Evolutionary conservation across 1,139 yeast genomes (phyloP), one percentile per base, ranked within the genome.

Genomic region (Debaryomyces nepalensis): DNA sequence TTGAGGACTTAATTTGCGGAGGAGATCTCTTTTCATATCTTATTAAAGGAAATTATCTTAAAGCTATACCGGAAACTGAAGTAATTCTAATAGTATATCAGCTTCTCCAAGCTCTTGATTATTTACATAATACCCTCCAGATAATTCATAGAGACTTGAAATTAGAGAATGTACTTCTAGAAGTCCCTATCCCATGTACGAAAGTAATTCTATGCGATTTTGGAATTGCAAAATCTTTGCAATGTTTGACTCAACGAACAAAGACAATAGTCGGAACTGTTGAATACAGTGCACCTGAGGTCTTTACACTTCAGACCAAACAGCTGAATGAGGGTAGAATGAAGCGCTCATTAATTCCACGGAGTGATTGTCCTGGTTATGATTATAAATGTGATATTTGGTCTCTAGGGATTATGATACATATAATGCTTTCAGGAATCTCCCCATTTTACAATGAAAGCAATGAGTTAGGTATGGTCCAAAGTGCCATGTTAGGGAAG

Each of bases 271-370:
- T 81, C 1, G 89, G 89, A 1, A 82, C 88, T 0, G 79, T 83
- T 0, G 88, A 82, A 52, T 82, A 82, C 52, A 75, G 82, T 44
- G 88, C 88, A 0, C 88, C 88, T 0, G 88, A 83, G 43, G 52
- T 61, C 2, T 55, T 57, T 29, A 20, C 35, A n/a, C 19, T 26
- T 7, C 23, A 24, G 15, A n/a, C 11, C 5, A 24, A 9, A 18
- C 19, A n/a, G 18, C n/a, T 14, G 5, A 15, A 12, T 4, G 12
- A 9, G 7, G 21, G 9, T 18, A 10, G 19, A 3, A 11, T 6
- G 11, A 14, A 39, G 6, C 2, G 15, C 10, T 21, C 12, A 14
- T 8, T n/a, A 7, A 37, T 14, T 19, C 15, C 26, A 14, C 12
- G 23, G 18, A n/a, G 8, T 14, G 23, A 32, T 10, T n/a, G 26